phyloP scores from a whole-genome alignment of 2,329 filamentous ascomycete genomes.

The Colletotrichum sp. region DNA sequence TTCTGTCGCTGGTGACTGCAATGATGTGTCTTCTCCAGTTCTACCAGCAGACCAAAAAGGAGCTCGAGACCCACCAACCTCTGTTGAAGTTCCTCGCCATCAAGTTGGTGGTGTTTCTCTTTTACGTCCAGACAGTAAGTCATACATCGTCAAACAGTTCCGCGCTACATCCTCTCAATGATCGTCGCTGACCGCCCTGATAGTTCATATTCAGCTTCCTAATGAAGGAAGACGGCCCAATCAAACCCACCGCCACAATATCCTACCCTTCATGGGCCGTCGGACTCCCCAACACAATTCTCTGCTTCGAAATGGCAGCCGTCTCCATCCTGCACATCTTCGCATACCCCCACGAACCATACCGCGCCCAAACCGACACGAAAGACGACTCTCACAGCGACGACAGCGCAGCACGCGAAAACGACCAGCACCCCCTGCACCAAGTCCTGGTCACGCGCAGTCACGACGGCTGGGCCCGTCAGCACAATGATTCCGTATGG shows the following conservation, averaged over 20 bases:
- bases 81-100: not conserved
- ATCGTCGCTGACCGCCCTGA: not conserved
- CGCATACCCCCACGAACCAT: not conserved
- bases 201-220: not conserved
- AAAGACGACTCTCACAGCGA: not conserved
- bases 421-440: not conserved
- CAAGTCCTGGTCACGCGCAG: not conserved
- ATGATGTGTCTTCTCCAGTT: not conserved
- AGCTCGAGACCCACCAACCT: not conserved
- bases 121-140: not conserved
- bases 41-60: not conserved
- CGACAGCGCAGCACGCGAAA: not conserved
- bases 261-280: not conserved
- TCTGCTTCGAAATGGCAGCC: conserved; percentile 1
- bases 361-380: not conserved
- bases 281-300: not conserved
- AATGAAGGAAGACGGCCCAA: not conserved
- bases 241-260: not conserved
- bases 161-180: not conserved
- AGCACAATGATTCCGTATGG: not conserved
- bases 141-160: not conserved
- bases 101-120: not conserved
- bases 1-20: not conserved
- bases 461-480: not conserved
- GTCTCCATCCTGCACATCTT: not conserved